Evolutionary conservation across 2,329 filamentous ascomycete species (phyloP), one percentile per base, ranked within the genome.

Genomic region (Pseudocercospora ulei): DNA sequence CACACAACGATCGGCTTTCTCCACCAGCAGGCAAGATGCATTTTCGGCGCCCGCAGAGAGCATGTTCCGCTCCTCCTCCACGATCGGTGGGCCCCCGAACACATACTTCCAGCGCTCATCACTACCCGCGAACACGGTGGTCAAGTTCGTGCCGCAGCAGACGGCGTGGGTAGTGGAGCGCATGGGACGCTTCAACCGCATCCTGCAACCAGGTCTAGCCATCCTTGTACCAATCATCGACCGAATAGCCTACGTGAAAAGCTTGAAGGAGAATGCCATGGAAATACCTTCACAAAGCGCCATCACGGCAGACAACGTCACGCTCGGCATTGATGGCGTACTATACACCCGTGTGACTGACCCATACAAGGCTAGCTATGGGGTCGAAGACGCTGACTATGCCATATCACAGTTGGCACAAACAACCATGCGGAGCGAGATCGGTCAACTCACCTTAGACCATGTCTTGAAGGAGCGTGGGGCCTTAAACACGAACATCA

Each of bases 81-180:
- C 48, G 16, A 28, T 47, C 16, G 46, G 49, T 27, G 56, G 56
- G 2, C 45, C 55, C 9, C 58, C 58, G 4, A 54, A 40, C 43
- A 55, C 52, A 17, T 64, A 63, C 52, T 64, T 64, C 46, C 59
- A 62, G 43, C 65, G 70, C 29, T 66, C 68, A 28, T 64, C 70
- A 13, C 71, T 95, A 36, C 90, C 90, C 17, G 83, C 87, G 52
- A 98, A 98, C 66, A 98, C 90, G 3, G 71, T 98, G 47, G 71
- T 98, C 55, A 84, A 88, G 44, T 98, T 51, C 65, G 90, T 98
- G 26, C 90, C 90, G n/a, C 90, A 98, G 66, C 90, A 98, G 69
- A 96, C 88, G 54, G 90, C 90, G 62, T 98, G 90, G 90, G 88
- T 98, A 43, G 90, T 98, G 41, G 90, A 98, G 74, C 87, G 90